Percentiles rank a stretch among this genome's conserved stretches.
These are phyloP conservation scores for Fraxinus pennsylvanica DNA, from an alignment of 257 asterid species.

Conservation along the genomic window DNA sequence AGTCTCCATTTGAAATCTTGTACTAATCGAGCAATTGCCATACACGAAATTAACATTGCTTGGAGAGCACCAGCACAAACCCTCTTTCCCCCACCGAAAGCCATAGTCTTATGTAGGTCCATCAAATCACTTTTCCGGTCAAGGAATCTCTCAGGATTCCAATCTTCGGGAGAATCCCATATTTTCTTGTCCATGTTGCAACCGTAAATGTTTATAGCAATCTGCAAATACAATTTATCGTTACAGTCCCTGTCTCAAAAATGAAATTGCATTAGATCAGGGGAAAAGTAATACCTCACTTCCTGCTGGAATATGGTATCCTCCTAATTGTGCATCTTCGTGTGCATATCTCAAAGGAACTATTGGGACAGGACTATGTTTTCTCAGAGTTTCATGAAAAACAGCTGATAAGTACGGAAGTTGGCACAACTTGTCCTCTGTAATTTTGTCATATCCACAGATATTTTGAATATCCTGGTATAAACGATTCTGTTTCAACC, in stretches of 20 bases:
- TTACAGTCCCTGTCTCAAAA: conserved; percentile 2
- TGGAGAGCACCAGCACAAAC: conserved; percentile 84
- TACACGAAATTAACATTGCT: conserved; percentile 69
- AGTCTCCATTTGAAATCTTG: conserved; percentile 82
- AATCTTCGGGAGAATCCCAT: conserved; percentile 71
- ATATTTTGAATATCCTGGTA: conserved; percentile 48
- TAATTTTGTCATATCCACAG: conserved; percentile 54
- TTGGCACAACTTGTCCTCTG: conserved; percentile 67
- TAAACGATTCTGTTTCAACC: conserved; percentile 46
- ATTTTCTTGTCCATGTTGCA: conserved; percentile 76
- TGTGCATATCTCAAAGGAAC: conserved; percentile 76
- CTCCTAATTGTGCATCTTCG: conserved; percentile 81
- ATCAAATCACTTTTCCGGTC: conserved; percentile 38
- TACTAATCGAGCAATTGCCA: conserved; percentile 68
- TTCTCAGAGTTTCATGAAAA: conserved; percentile 84
- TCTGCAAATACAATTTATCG: conserved; percentile 36
- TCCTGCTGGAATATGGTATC: conserved; percentile 69
- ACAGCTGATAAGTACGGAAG: conserved; percentile 80
- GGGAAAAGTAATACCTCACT: conserved; percentile 53
- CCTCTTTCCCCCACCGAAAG: conserved; percentile 88
- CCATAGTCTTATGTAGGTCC: conserved; percentile 71
- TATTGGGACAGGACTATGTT: conserved; percentile 71
- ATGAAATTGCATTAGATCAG: neutral
- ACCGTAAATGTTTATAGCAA: conserved; percentile 77
- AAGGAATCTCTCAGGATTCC: conserved; percentile 81